These are phyloP conservation scores for Talaromyces borbonicus DNA, from an alignment of 495 filamentous ascomycete genomes.

Conservation along the genomic window DNA sequence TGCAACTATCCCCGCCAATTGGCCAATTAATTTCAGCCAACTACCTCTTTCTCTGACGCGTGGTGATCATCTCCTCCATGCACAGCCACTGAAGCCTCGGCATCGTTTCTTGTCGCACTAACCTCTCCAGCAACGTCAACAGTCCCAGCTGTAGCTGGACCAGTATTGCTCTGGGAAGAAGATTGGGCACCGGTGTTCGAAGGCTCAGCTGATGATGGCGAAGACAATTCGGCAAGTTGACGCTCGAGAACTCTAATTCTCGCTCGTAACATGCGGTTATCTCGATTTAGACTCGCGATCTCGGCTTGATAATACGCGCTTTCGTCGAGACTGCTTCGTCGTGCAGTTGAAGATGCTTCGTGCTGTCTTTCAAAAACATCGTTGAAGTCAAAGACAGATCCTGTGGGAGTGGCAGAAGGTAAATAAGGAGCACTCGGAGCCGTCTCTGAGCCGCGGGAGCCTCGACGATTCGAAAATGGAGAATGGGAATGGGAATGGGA, in stretches of 20 bases:
- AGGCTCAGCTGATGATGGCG: no score
- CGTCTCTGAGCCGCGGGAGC: slow-evolving; percentile 27
- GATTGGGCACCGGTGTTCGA: no score
- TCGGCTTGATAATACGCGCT: slow-evolving; percentile 87
- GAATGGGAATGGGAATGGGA: slow-evolving; percentile 13
- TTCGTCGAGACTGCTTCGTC: slow-evolving; percentile 57
- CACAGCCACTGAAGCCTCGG: no score
- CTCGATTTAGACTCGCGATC: slow-evolving; percentile 71
- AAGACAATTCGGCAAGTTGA: slow-evolving; percentile 13
- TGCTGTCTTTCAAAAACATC: background rate
- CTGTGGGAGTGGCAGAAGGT: background rate
- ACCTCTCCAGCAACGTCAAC: no score
- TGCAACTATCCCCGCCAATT: no score
- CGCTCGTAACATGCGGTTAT: slow-evolving; percentile 87
- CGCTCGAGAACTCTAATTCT: slow-evolving; percentile 76
- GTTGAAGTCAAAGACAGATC: slow-evolving; percentile 1
- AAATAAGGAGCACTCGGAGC: slow-evolving; percentile 11
- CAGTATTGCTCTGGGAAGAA: no score
- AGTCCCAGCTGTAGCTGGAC: no score
- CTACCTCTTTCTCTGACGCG: no score
- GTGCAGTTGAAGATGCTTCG: background rate
- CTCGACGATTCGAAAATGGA: slow-evolving; percentile 42
- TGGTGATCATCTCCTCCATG: no score
- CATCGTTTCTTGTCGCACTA: no score
- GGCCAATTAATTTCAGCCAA: no score